Conservation (phyloP, 2,329 filamentous ascomycete species). For the Microcera coccophila region DNA sequence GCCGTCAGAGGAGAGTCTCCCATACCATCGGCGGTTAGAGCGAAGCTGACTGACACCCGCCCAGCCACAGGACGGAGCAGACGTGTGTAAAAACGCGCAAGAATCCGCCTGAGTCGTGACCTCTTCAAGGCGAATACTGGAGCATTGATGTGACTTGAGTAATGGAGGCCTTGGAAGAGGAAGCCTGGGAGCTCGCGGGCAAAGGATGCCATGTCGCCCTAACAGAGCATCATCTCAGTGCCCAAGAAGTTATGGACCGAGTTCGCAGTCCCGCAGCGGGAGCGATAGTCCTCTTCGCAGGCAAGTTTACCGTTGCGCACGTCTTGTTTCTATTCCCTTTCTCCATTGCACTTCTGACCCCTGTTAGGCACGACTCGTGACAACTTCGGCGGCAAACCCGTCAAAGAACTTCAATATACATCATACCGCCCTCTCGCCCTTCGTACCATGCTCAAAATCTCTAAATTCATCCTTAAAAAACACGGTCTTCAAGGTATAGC, state of each 20-base stretch:
- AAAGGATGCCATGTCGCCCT: slow-evolving; percentile 63
- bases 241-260: slow-evolving; percentile 54
- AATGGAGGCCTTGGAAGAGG: no score
- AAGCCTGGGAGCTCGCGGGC: slow-evolving; percentile 41
- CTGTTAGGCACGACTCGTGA: slow-evolving; percentile 68
- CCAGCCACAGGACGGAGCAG: no score
- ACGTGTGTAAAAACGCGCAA: no score
- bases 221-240: slow-evolving; percentile 58
- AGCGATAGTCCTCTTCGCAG: slow-evolving; percentile 73
- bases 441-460: slow-evolving; percentile 63
- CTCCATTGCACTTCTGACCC: neutral
- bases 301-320: slow-evolving; percentile 43
- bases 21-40: no score
- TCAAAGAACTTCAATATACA: slow-evolving; percentile 70
- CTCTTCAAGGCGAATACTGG: no score
- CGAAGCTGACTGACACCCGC: no score
- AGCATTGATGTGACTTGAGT: no score
- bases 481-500: slow-evolving; percentile 69
- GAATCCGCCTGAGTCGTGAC: no score
- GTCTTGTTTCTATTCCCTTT: neutral
- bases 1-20: no score
- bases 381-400: slow-evolving; percentile 66
- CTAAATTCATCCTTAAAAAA: slow-evolving; percentile 50
- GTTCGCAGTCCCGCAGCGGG: slow-evolving; percentile 72
- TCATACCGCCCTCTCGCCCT: slow-evolving; percentile 70